Evolutionary conservation across 2,329 filamentous ascomycete genomes (phyloP).

Genomic region (Eurotiales sp.): DNA sequence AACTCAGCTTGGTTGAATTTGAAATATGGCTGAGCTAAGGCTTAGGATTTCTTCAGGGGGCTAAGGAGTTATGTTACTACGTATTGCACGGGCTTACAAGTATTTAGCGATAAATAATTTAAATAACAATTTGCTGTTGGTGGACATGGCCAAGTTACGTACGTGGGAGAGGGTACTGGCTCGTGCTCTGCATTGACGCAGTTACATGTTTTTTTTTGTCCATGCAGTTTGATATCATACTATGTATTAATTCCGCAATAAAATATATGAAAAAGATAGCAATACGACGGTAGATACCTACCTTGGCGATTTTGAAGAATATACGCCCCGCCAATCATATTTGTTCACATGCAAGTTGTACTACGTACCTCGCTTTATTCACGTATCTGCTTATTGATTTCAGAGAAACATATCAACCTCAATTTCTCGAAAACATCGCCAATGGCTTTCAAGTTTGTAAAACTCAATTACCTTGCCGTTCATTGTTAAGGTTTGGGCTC

Average conservation of each 20-base stretch:
- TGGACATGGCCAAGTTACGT: background rate
- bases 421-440: no score
- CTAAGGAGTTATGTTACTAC: no score
- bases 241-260: background rate
- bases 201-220: no score
- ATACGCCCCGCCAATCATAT: background rate
- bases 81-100: no score
- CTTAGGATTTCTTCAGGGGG: background rate
- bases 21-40: background rate
- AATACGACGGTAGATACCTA: background rate
- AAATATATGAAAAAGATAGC: background rate
- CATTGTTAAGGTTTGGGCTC: background rate
- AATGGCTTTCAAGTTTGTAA: no score
- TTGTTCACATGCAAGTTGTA: background rate
- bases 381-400: background rate
- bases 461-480: no score
- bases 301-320: background rate
- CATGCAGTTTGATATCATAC: background rate
- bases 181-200: background rate
- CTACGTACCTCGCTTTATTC: no score
- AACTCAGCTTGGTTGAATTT: no score
- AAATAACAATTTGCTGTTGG: background rate
- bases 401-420: no score
- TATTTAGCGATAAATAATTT: no score
- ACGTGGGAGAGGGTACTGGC: background rate